phyloP scores from a whole-genome alignment of 306 rosid species.

The Corylus avellana region DNA sequence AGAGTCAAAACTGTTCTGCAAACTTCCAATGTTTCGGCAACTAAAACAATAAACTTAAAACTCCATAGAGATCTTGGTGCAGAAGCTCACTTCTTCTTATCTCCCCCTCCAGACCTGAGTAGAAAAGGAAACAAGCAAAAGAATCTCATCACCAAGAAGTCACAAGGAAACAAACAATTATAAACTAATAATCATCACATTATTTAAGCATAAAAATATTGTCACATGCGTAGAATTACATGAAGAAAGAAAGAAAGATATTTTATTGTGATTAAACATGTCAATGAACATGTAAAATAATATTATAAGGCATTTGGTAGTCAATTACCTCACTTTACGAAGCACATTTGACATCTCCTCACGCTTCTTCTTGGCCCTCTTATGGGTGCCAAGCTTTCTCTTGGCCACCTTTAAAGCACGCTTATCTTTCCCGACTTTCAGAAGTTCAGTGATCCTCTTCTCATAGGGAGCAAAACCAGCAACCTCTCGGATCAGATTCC shows the following conservation, averaged over 20 bases:
- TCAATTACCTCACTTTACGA: slow-evolving; percentile 72
- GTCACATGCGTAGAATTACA: too few relatives aligned
- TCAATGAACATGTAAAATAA: background rate
- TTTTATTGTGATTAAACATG: background rate
- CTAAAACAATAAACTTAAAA: background rate
- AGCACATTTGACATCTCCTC: slow-evolving; percentile 93
- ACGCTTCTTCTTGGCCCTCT: slow-evolving; percentile 87
- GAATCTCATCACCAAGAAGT: background rate
- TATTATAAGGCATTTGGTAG: background rate
- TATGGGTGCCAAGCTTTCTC: slow-evolving; percentile 86
- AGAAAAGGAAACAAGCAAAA: slow-evolving; percentile 9
- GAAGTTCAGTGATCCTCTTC: slow-evolving; percentile 84
- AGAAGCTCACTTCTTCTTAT: slow-evolving; percentile 64
- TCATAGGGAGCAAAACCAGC: slow-evolving; percentile 94
- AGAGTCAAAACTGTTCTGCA: too few relatives aligned
- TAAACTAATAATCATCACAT: background rate
- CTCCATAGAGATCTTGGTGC: background rate
- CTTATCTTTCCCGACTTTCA: slow-evolving; percentile 92
- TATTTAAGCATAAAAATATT: background rate
- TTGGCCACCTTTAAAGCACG: slow-evolving; percentile 82
- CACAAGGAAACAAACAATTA: background rate
- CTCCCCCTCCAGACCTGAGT: slow-evolving; percentile 70
- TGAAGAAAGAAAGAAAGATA: background rate
- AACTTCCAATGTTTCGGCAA: too few relatives aligned
- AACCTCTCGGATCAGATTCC: slow-evolving; percentile 72